phyloP scores from a whole-genome alignment of 1,139 yeast genomes.

The Saccharomyces uvarum region DNA sequence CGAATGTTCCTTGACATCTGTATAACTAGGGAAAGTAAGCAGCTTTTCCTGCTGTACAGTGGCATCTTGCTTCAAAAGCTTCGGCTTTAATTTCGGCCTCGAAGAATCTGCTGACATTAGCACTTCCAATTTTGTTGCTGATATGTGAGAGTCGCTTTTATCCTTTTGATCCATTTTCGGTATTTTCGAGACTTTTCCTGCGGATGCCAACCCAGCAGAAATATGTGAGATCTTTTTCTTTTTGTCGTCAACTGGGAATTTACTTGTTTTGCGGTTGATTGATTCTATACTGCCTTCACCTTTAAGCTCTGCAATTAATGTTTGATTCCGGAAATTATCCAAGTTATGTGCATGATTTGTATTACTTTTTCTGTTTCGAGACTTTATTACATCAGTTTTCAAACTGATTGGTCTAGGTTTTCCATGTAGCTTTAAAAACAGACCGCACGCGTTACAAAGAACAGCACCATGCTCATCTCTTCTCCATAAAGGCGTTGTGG shows the following conservation, averaged over 20 bases:
- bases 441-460: constrained; percentile 90
- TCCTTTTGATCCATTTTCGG: not conserved
- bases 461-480: constrained; percentile 91
- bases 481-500: constrained; percentile 92
- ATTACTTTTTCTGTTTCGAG: constrained; percentile 58
- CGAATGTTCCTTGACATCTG: not conserved
- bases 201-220: not conserved
- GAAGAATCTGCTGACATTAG: constrained; percentile 8
- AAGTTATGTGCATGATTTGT: constrained; percentile 1
- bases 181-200: not conserved
- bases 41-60: not conserved
- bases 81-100: constrained; percentile 8
- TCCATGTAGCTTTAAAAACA: constrained; percentile 84
- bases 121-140: not conserved
- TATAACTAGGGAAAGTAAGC: not conserved
- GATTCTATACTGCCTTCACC: not conserved
- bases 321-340: constrained; percentile 1
- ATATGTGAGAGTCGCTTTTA: not conserved
- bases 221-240: not conserved
- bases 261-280: not conserved
- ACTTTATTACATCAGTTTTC: constrained; percentile 86
- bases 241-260: not conserved
- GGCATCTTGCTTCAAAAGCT: not conserved
- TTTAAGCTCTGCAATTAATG: not conserved
- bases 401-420: constrained; percentile 85